Conservation (phyloP, 768 basidiomycete species). For the Favolaschia claudopus region DNA sequence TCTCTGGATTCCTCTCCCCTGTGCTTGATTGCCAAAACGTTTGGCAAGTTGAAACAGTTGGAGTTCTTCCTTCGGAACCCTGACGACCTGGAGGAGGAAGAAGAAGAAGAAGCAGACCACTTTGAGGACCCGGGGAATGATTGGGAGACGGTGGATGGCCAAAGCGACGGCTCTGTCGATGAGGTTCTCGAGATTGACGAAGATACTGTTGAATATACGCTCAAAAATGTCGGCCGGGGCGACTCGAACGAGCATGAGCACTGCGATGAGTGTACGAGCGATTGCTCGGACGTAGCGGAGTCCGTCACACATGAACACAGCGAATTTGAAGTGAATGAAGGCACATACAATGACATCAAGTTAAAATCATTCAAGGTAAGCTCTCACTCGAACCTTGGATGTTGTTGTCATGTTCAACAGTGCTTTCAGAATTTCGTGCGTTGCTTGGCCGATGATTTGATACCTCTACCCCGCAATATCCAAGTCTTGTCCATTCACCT, state of each 20-base stretch:
- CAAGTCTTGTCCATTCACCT: not conserved
- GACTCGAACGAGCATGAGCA: not conserved
- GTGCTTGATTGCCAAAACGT: constrained; percentile 1
- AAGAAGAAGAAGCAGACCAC: not conserved
- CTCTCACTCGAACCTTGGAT: too few relatives aligned
- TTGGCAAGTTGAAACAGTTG: constrained; percentile 6
- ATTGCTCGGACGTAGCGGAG: not conserved
- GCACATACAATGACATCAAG: constrained; percentile 2
- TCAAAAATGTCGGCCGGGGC: not conserved
- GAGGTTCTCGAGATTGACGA: not conserved
- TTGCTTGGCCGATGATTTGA: not conserved
- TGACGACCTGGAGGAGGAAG: not conserved
- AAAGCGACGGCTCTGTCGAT: not conserved
- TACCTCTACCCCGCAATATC: constrained; percentile 5
- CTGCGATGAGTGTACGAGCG: not conserved
- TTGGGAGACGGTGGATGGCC: not conserved
- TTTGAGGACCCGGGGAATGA: not conserved
- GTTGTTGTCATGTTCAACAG: not conserved
- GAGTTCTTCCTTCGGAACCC: constrained; percentile 1
- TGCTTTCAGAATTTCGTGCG: constrained; percentile 1
- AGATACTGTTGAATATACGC: too few relatives aligned
- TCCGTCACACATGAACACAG: not conserved
- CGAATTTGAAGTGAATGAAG: too few relatives aligned
- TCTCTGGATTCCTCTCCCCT: constrained; percentile 3
- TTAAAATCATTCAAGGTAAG: constrained; percentile 4